These are phyloP conservation scores for Rugosomyces carneus DNA, from an alignment of 1,284 basidiomycete species.

Conservation along the genomic window DNA sequence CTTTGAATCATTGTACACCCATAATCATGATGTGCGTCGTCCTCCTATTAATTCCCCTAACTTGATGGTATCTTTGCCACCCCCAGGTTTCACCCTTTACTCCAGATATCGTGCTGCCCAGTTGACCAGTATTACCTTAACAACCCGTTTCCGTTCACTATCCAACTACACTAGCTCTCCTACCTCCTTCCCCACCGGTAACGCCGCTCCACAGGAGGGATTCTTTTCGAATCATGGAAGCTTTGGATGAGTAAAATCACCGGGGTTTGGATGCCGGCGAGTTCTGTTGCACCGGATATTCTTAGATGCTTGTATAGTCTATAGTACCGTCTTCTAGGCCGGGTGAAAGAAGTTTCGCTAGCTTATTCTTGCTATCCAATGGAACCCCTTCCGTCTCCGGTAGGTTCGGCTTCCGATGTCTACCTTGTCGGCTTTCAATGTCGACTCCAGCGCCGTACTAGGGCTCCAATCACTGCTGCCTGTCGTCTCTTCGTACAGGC, in stretches of 20 bases:
- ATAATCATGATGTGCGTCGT: conserved; percentile 5
- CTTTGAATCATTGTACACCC: conserved; percentile 8
- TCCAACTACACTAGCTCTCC: not conserved
- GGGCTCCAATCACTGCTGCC: not conserved
- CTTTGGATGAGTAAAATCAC: not conserved
- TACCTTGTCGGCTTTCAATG: not conserved
- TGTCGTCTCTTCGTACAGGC: not conserved
- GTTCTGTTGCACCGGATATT: not conserved
- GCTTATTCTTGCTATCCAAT: not conserved
- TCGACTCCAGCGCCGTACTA: not conserved
- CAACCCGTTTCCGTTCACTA: not conserved
- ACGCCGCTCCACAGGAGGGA: not conserved
- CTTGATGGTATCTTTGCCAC: conserved; percentile 5
- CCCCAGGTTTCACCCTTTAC: conserved; percentile 10
- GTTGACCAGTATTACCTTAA: not conserved
- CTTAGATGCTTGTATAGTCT: not conserved
- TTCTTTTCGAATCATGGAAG: not conserved
- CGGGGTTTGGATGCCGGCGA: not conserved
- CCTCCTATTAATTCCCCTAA: not conserved
- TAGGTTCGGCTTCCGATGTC: not conserved
- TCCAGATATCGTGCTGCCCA: not conserved
- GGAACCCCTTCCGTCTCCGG: not conserved
- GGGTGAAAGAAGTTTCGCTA: not conserved
- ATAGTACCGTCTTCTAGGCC: not conserved
- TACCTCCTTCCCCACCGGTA: not conserved